phyloP scores from a whole-genome alignment of 2,329 filamentous ascomycete genomes.

The Venturia nashicola region DNA sequence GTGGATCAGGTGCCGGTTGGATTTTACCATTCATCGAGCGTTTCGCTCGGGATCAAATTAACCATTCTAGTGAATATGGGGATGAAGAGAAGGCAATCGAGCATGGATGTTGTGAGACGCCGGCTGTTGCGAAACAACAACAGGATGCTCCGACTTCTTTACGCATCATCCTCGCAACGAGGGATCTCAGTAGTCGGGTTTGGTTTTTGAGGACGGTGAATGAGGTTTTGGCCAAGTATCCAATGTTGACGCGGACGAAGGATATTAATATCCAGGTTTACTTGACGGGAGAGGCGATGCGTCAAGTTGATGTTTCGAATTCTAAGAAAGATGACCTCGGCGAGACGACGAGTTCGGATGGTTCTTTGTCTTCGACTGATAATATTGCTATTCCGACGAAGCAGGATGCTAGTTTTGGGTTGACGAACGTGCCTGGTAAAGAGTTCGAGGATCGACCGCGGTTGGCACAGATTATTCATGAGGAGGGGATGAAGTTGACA shows the following conservation, averaged over 20 bases:
- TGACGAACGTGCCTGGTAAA: constrained; percentile 12
- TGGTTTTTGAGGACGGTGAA: constrained; percentile 25
- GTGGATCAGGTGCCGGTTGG: constrained; percentile 55
- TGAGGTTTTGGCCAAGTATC: constrained; percentile 17
- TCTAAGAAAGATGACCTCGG: background rate
- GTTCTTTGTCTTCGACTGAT: constrained; percentile 16
- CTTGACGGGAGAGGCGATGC: constrained; percentile 17
- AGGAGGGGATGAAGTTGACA: constrained; percentile 14
- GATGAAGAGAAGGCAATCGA: constrained; percentile 2
- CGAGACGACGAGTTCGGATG: background rate
- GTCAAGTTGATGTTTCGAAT: background rate
- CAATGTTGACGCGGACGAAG: constrained; percentile 11
- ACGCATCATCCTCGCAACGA: constrained; percentile 24
- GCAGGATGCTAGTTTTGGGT: background rate
- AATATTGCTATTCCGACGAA: constrained; percentile 12
- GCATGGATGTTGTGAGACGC: no score
- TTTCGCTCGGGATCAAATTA: background rate
- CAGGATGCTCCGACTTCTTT: constrained; percentile 13
- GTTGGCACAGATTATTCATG: constrained; percentile 18
- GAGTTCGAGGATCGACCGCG: constrained; percentile 22
- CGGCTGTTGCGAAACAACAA: no score
- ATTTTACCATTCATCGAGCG: constrained; percentile 1
- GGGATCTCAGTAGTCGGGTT: constrained; percentile 21
- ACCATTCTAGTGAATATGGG: no score
- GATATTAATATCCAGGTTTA: constrained; percentile 16